These are phyloP conservation scores for Seiridium cupressi DNA, from an alignment of 2,329 filamentous ascomycete species.

Conservation along the genomic window DNA sequence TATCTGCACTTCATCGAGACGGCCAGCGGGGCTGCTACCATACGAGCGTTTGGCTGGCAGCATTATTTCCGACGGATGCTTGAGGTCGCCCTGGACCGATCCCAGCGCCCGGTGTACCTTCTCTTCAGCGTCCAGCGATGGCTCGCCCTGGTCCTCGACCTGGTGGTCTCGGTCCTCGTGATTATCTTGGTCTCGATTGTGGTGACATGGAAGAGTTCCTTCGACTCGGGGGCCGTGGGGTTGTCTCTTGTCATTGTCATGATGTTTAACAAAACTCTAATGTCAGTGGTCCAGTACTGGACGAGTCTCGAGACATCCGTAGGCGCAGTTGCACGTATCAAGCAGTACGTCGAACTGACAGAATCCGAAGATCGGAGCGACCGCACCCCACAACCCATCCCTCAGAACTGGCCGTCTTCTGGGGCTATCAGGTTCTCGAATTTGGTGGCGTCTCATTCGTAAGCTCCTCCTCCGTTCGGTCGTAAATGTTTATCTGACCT, in stretches of 20 bases:
- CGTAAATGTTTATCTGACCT: not conserved
- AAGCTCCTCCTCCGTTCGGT: not conserved
- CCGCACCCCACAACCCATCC: not conserved
- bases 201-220: conserved; percentile 10
- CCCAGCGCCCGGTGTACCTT: conserved; percentile 32
- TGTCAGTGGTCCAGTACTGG: conserved; percentile 28
- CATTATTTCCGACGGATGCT: not conserved
- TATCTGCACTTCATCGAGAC: conserved; percentile 28
- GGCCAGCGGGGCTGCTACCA: conserved; percentile 5
- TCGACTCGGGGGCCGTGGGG: conserved; percentile 17
- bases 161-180: conserved; percentile 27
- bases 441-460: not conserved
- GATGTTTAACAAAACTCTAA: conserved; percentile 28
- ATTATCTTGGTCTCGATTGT: conserved; percentile 23
- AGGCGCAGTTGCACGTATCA: conserved; percentile 16
- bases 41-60: conserved; percentile 7
- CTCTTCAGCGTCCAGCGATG: conserved; percentile 30
- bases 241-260: conserved; percentile 36
- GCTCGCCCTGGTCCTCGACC: conserved; percentile 29
- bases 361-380: not conserved
- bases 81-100: conserved; percentile 9
- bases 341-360: not conserved
- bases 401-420: conserved; percentile 7
- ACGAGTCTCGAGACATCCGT: conserved; percentile 27
- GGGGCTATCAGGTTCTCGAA: not conserved